These are phyloP conservation scores for Exophiala spinifera DNA, from an alignment of 2,329 filamentous ascomycete species.

Conservation along the genomic window DNA sequence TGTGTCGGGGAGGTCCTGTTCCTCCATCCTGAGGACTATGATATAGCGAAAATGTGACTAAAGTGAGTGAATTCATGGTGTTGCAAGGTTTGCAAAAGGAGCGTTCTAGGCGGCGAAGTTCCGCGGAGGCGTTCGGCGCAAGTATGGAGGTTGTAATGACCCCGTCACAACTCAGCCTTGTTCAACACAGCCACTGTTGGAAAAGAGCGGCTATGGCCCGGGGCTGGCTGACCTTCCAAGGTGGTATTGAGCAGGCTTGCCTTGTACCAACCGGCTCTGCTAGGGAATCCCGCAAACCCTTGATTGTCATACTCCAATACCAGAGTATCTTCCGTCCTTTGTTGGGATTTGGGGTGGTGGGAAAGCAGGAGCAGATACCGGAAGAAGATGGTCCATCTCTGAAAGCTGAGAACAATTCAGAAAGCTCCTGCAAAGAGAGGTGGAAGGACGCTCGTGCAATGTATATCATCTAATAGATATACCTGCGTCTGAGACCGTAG, in stretches of 20 bases:
- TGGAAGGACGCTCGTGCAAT: background rate
- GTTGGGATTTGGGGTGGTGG: background rate
- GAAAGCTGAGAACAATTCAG: background rate
- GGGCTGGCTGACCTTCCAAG: background rate
- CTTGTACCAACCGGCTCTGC: constrained; percentile 77
- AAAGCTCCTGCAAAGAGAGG: background rate
- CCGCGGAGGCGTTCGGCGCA: too few relatives aligned
- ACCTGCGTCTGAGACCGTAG: background rate
- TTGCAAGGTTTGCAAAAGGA: too few relatives aligned
- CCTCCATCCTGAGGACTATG: too few relatives aligned
- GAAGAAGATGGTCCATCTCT: background rate
- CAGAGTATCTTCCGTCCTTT: background rate
- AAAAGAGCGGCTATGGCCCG: background rate
- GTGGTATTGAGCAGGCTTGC: constrained; percentile 29
- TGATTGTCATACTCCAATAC: constrained; percentile 52
- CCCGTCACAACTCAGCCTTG: too few relatives aligned
- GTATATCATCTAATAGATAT: background rate
- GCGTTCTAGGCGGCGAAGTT: too few relatives aligned
- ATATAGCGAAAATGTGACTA: too few relatives aligned
- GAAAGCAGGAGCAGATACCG: background rate
- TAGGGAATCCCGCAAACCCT: constrained; percentile 83
- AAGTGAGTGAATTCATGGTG: too few relatives aligned
- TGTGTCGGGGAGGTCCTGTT: too few relatives aligned
- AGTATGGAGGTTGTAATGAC: too few relatives aligned
- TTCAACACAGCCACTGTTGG: background rate